Conservation (phyloP, 345 rosid genomes). For the Stellera chamaejasme region DNA sequence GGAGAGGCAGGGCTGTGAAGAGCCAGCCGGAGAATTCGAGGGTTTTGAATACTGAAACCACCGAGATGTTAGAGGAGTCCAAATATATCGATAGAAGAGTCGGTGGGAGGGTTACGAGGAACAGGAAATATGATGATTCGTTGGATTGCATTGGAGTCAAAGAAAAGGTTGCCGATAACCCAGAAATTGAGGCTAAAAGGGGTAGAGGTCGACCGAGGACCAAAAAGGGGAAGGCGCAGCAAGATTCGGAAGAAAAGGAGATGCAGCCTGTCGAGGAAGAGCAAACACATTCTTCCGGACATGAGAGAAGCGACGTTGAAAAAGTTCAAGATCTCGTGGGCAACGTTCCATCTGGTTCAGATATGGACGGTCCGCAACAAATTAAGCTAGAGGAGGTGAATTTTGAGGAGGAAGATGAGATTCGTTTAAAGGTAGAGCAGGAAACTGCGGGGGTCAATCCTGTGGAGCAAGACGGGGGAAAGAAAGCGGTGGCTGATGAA, state of each 20-base stretch:
- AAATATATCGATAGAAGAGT: constrained; percentile 11
- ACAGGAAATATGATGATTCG: constrained; percentile 16
- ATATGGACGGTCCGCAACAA: not conserved
- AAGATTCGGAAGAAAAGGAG: constrained; percentile 6
- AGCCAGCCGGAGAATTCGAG: no score
- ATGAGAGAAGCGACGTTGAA: not conserved
- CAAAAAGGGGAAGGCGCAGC: constrained; percentile 9
- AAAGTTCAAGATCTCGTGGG: not conserved
- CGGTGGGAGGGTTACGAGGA: constrained; percentile 23
- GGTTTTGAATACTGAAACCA: no score
- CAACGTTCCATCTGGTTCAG: not conserved
- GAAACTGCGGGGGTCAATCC: not conserved
- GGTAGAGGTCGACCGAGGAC: constrained; percentile 8
- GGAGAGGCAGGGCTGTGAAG: constrained; percentile 28
- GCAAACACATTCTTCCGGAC: not conserved
- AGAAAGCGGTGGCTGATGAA: constrained; percentile 4
- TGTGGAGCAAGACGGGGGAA: not conserved
- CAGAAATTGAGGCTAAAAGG: constrained; percentile 10
- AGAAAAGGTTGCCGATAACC: constrained; percentile 12
- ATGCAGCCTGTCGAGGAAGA: constrained; percentile 1
- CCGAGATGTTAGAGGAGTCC: constrained; percentile 11
- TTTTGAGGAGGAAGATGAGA: not conserved
- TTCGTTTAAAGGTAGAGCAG: not conserved
- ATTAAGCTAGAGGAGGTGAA: not conserved
- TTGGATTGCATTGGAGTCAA: constrained; percentile 9